These are phyloP conservation scores for Pseudozyma sp. DNA, from an alignment of 1,284 basidiomycete species.

Conservation along the genomic window DNA sequence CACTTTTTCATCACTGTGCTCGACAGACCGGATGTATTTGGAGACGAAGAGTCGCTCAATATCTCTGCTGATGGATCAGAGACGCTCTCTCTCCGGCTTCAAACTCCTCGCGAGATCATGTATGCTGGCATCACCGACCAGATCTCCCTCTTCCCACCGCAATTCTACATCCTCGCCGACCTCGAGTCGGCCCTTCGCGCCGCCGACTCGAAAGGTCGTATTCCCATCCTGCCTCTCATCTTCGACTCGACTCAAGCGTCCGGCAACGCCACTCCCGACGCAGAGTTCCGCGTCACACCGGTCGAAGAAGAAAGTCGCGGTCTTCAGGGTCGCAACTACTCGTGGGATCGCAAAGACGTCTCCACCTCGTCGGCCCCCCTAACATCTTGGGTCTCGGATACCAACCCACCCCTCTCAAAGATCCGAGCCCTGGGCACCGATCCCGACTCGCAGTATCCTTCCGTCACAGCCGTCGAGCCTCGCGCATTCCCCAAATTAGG, in stretches of 20 bases:
- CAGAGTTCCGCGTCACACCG: slow-evolving; percentile 46
- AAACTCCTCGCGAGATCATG: slow-evolving; percentile 49
- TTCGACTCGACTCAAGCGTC: slow-evolving; percentile 38
- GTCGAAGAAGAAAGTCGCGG: slow-evolving; percentile 58
- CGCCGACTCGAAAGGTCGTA: background rate
- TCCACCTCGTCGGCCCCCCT: slow-evolving; percentile 6
- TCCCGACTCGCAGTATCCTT: slow-evolving; percentile 22
- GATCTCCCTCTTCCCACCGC: slow-evolving; percentile 60
- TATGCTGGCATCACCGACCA: slow-evolving; percentile 53
- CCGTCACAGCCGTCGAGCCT: slow-evolving; percentile 56
- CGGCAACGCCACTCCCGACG: slow-evolving; percentile 18
- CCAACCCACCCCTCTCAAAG: slow-evolving; percentile 39
- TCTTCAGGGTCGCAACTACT: slow-evolving; percentile 46
- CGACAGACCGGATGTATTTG: slow-evolving; percentile 51
- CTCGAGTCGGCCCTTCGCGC: slow-evolving; percentile 43
- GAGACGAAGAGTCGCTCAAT: slow-evolving; percentile 29
- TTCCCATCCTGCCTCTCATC: slow-evolving; percentile 45
- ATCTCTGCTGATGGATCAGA: slow-evolving; percentile 59
- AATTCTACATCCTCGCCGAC: slow-evolving; percentile 62
- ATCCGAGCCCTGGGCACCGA: slow-evolving; percentile 26
- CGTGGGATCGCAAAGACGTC: slow-evolving; percentile 52
- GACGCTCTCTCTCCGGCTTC: slow-evolving; percentile 50
- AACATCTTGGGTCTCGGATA: slow-evolving; percentile 40
- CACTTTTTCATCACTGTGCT: slow-evolving; percentile 63
- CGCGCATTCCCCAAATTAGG: slow-evolving; percentile 45